Conservation (phyloP, 2,329 filamentous ascomycete species). For the Fusarium sp. region DNA sequence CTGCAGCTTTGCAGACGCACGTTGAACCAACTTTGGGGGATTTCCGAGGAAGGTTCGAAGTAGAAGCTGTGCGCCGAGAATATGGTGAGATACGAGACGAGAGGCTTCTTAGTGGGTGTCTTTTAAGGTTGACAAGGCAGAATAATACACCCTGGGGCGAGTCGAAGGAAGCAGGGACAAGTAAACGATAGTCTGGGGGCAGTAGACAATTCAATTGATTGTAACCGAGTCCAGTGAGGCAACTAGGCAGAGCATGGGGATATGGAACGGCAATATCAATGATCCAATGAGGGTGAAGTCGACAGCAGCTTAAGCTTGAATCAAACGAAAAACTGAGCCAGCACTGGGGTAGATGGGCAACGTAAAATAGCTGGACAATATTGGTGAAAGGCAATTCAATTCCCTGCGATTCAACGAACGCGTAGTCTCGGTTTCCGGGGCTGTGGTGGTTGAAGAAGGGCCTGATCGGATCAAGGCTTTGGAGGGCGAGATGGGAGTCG, state of each 20-base stretch:
- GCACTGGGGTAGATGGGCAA: slow-evolving; percentile 17
- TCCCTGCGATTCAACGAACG: slow-evolving; percentile 7
- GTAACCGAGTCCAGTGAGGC: slow-evolving; percentile 18
- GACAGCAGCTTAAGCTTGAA: slow-evolving; percentile 22
- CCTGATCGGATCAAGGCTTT: slow-evolving; percentile 31
- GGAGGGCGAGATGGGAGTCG: slow-evolving; percentile 36
- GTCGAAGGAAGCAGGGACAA: slow-evolving; percentile 14
- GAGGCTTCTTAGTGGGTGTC: slow-evolving; percentile 21
- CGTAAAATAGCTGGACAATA: slow-evolving; percentile 18
- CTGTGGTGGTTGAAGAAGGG: slow-evolving; percentile 20
- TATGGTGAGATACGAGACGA: slow-evolving; percentile 13
- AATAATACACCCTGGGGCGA: slow-evolving; percentile 32
- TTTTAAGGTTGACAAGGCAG: slow-evolving; percentile 23
- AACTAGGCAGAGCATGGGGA: slow-evolving; percentile 19
- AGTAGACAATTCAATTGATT: slow-evolving; percentile 33
- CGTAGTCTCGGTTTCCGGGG: slow-evolving; percentile 23
- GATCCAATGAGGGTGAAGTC: slow-evolving; percentile 17
- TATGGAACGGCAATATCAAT: slow-evolving; percentile 21
- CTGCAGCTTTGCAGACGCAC: slow-evolving; percentile 28
- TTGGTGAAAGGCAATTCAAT: slow-evolving; percentile 22
- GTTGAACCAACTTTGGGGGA: slow-evolving; percentile 18
- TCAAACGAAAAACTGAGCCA: slow-evolving; percentile 17
- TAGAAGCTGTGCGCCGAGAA: slow-evolving; percentile 18
- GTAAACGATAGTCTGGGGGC: slow-evolving; percentile 1
- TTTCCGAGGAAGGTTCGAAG: slow-evolving; percentile 7